phyloP scores from a whole-genome alignment of 768 basidiomycete species.

The Tylopilus subfusipes region DNA sequence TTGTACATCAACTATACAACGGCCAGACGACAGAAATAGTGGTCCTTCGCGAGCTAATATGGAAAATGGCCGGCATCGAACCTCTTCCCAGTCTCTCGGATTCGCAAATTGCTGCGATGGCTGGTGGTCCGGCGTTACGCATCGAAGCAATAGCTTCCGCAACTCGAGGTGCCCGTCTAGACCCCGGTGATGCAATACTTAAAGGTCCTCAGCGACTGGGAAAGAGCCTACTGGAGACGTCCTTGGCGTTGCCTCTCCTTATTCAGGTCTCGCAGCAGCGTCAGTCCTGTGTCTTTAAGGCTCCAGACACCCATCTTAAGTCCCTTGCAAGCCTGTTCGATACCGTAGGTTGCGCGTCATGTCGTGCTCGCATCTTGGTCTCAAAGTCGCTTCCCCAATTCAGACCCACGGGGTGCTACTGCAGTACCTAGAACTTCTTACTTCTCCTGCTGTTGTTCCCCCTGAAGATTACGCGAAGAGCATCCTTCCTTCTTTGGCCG shows the following conservation, averaged over 20 bases:
- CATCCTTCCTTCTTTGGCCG: conserved; percentile 69
- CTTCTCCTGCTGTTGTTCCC: conserved; percentile 62
- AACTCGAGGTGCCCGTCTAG: conserved; percentile 70
- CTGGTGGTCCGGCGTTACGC: conserved; percentile 82
- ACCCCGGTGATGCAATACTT: conserved; percentile 58
- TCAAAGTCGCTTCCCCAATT: conserved; percentile 21
- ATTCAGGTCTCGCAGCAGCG: conserved; percentile 91
- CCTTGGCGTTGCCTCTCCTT: conserved; percentile 81
- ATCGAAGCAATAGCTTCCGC: conserved; percentile 83
- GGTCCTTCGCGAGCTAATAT: conserved; percentile 88
- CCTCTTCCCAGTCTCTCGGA: conserved; percentile 88
- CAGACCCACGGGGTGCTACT: conserved; percentile 90
- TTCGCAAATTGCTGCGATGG: conserved; percentile 84
- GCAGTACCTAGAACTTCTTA: conserved; percentile 89
- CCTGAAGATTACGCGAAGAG: conserved; percentile 70
- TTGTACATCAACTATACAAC: conserved; percentile 85
- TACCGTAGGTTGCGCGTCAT: conserved; percentile 53
- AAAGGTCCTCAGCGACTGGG: conserved; percentile 70
- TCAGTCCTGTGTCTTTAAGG: conserved; percentile 76
- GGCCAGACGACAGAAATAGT: conserved; percentile 85
- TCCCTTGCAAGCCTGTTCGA: conserved; percentile 86
- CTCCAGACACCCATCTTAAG: conserved; percentile 75
- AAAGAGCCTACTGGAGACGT: conserved; percentile 60
- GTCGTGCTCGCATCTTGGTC: conserved; percentile 14
- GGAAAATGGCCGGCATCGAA: conserved; percentile 94